Base-by-base conservation (phyloP, 176 grass and related monocot species). In the Ananas comosus region DNA sequence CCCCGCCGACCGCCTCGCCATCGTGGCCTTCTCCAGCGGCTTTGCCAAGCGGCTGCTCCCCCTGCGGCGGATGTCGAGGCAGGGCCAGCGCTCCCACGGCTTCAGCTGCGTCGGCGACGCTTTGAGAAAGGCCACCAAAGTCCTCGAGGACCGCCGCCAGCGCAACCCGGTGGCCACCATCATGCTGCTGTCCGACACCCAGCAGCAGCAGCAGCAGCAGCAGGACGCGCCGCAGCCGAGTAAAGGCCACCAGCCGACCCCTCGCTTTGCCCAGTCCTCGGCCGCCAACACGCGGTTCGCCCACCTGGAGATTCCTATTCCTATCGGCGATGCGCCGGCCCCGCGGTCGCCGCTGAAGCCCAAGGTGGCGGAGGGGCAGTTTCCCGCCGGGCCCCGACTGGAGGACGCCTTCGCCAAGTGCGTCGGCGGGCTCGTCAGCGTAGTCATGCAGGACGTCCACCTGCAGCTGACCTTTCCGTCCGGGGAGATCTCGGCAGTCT, bases 241-340 rank as follows among this genome's bases (percentile, higher is more conserved):
- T 42, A 22, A 18, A 61, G 1, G 56, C 16, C 5, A 10, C 25
- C 11, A 58, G n/a, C 48, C 70, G 53, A 49, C 70, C 52, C 10
- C 12, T 5, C 76, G 83, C 0, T 79, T 74, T 49, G 10, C 42
- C 47, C 49, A 68, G 28, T 79, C 86, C 1, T 18, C 76, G 3
- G 66, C 64, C 19, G 61, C 83, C 18, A 74, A 80, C 21, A 86
- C 89, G 0, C 77, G 89, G 5, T 99, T 93, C 52, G 80, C 94
- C 1, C 94, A 93, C 83, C 63, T 93, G 6, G 94, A 88, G 77
- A 99, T 99, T 64, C 94, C 94, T 28, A 99, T 99, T 64, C 94
- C 94, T 28, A 79, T 93, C 9, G 66, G 75, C 0, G 66, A 69
- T 8, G 76, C 48, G 25, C 72, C 78, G 17, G 66, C 72, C 3